Evolutionary conservation across 345 rosid species (phyloP).

Genomic region (Capsella bursapastoris): DNA sequence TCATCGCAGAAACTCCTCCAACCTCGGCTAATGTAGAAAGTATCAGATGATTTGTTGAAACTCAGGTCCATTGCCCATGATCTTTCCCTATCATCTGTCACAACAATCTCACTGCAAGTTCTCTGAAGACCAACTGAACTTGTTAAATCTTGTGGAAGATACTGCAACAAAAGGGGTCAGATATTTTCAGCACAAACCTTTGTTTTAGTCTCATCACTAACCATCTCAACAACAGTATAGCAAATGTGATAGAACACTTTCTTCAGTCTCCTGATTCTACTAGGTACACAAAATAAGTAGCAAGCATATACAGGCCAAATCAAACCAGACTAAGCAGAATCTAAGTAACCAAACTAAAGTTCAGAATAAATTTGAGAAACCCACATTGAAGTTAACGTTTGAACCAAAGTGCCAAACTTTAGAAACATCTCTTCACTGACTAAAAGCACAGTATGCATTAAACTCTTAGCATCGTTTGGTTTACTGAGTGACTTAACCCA

Average conservation of each 20-base stretch:
- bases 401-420: not conserved
- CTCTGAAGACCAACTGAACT: not conserved
- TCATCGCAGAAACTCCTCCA: conserved; percentile 20
- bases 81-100: not conserved
- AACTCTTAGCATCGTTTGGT: not conserved
- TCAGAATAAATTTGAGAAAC: not conserved
- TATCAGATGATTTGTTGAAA: not conserved
- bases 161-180: conserved; percentile 16
- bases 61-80: conserved; percentile 2
- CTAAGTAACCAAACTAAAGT: not conserved
- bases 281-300: not conserved
- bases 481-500: not conserved
- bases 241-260: not conserved
- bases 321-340: not conserved
- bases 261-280: not conserved
- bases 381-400: not conserved
- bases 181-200: not conserved
- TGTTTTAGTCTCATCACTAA: too few species aligned
- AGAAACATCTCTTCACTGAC: not conserved
- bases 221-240: not conserved
- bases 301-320: not conserved
- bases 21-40: conserved; percentile 13
- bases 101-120: not conserved
- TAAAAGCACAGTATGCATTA: not conserved
- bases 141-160: not conserved